A percentile compares a stretch with the other conserved stretches of the same genome.
Evolutionary conservation across 768 basidiomycete genomes (phyloP).

Genomic region (Russula sp.): DNA sequence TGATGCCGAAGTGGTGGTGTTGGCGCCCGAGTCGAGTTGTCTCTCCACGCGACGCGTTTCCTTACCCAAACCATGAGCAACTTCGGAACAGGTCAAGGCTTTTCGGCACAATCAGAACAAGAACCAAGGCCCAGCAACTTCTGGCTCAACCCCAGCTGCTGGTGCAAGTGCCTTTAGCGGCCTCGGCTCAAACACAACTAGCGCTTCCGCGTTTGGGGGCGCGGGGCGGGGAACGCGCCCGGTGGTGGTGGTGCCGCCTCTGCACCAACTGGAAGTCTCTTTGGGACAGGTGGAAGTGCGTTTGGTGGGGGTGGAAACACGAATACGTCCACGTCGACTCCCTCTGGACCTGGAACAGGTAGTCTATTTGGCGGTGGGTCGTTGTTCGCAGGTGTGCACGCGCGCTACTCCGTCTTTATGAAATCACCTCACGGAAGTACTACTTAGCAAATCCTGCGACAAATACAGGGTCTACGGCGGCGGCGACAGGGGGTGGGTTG

Average conservation of each 20-base stretch:
- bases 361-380: slow-evolving; percentile 2
- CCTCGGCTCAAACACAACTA: slow-evolving; percentile 28
- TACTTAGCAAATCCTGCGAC: slow-evolving; percentile 11
- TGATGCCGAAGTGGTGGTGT: neutral
- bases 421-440: neutral
- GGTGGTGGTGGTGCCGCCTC: neutral
- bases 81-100: slow-evolving; percentile 19
- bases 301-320: slow-evolving; percentile 20
- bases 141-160: slow-evolving; percentile 20
- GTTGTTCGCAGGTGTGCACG: slow-evolving; percentile 13
- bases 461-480: neutral
- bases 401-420: neutral
- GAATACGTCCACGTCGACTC: neutral
- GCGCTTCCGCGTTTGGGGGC: slow-evolving; percentile 18
- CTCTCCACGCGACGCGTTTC: slow-evolving; percentile 3
- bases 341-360: slow-evolving; percentile 5
- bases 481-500: slow-evolving; percentile 7
- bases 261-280: slow-evolving; percentile 8
- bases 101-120: slow-evolving; percentile 26
- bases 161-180: slow-evolving; percentile 27
- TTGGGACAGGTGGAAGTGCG: slow-evolving; percentile 7
- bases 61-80: slow-evolving; percentile 23
- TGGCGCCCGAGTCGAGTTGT: slow-evolving; percentile 3
- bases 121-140: slow-evolving; percentile 18
- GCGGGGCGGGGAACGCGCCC: neutral